phyloP scores from a whole-genome alignment of 2,329 filamentous ascomycete species.

The Colletotrichum tamarilloi region DNA sequence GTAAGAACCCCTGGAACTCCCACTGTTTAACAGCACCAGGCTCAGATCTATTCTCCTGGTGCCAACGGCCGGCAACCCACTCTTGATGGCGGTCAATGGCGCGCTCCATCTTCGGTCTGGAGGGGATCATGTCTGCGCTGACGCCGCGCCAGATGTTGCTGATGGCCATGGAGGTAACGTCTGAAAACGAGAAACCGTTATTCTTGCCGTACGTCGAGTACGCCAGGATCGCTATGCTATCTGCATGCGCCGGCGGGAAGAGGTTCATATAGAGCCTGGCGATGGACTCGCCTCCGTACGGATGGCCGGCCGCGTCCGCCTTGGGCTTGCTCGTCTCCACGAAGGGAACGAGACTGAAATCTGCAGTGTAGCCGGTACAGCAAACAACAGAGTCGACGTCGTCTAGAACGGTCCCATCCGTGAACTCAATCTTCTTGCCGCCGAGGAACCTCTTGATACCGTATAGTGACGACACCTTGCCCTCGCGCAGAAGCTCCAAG shows the following conservation, averaged over 20 bases:
- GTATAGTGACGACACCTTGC: constrained; percentile 41
- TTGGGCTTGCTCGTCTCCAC: constrained; percentile 38
- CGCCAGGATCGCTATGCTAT: constrained; percentile 49
- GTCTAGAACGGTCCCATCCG: constrained; percentile 41
- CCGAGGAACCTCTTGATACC: constrained; percentile 42
- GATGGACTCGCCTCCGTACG: constrained; percentile 44
- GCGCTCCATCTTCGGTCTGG: constrained; percentile 42
- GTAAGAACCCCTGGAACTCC: constrained; percentile 48
- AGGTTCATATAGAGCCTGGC: constrained; percentile 52
- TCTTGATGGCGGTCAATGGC: constrained; percentile 41
- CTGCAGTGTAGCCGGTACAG: constrained; percentile 43
- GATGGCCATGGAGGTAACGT: constrained; percentile 52
- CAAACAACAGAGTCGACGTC: constrained; percentile 43
- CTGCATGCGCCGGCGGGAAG: constrained; percentile 50
- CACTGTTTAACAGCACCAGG: constrained; percentile 41
- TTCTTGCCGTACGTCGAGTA: constrained; percentile 44
- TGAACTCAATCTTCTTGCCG: constrained; percentile 39
- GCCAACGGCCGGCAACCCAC: constrained; percentile 42
- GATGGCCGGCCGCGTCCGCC: constrained; percentile 24
- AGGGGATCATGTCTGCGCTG: constrained; percentile 42
- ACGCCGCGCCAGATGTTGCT: constrained; percentile 51
- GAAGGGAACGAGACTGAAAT: constrained; percentile 39
- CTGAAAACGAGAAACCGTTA: constrained; percentile 47
- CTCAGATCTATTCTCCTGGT: constrained; percentile 35
- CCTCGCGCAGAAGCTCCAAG: constrained; percentile 40